Conservation (phyloP, 164 flowering plant species). For the Pachysandra terminalis region DNA sequence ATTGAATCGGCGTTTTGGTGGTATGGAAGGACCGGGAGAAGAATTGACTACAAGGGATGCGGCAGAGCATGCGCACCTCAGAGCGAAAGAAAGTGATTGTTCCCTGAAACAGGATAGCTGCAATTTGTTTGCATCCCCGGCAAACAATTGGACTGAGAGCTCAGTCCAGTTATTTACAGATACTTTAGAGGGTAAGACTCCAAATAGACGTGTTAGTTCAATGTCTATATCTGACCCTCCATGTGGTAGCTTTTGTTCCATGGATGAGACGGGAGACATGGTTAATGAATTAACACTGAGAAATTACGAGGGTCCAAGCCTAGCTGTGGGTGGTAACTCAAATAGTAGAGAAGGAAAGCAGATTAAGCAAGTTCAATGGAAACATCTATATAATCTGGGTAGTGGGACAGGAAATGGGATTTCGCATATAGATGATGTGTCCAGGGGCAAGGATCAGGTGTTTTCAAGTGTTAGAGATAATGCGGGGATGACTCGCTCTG, state of each 20-base stretch:
- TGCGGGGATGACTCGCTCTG: conserved; percentile 26
- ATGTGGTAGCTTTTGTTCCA: conserved; percentile 25
- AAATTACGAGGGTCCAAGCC: conserved; percentile 32
- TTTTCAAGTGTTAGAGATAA: conserved; percentile 27
- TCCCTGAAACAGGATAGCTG: conserved; percentile 23
- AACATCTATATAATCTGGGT: conserved; percentile 38
- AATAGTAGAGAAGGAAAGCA: conserved; percentile 33
- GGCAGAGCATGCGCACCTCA: conserved; percentile 27
- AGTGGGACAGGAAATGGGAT: conserved; percentile 44
- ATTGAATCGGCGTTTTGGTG: conserved; percentile 19
- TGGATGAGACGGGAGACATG: conserved; percentile 43
- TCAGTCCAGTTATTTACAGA: conserved; percentile 33
- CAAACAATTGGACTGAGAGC: conserved; percentile 34
- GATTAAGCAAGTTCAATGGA: conserved; percentile 41
- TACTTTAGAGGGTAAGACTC: conserved; percentile 37
- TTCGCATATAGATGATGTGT: conserved; percentile 17
- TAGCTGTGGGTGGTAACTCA: conserved; percentile 43
- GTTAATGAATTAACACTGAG: conserved; percentile 72
- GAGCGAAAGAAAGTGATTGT: conserved; percentile 34
- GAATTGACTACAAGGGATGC: conserved; percentile 29
- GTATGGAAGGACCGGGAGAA: conserved; percentile 45
- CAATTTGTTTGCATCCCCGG: conserved; percentile 33
- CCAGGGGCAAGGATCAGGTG: conserved; percentile 26
- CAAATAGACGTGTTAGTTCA: conserved; percentile 19
- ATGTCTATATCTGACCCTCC: conserved; percentile 31